Percentiles rank a stretch among this genome's conserved stretches.
phyloP scores from a whole-genome alignment of 495 filamentous ascomycete genomes.

The Aspergillus biplanus region DNA sequence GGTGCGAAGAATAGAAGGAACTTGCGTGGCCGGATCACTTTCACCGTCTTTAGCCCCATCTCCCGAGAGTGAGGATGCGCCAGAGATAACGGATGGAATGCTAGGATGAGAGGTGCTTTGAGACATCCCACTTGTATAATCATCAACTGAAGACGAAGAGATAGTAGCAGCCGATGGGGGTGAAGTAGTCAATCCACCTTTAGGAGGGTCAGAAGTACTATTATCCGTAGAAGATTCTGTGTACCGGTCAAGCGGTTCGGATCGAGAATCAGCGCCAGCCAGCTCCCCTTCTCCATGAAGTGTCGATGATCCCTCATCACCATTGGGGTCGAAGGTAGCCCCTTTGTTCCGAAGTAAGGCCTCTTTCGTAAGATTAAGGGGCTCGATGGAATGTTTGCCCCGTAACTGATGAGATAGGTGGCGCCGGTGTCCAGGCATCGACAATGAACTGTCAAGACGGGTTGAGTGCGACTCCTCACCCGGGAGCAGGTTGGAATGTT shows the following conservation, averaged over 20 bases:
- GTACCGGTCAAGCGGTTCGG: conserved; percentile 49
- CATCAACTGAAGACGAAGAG: conserved; percentile 53
- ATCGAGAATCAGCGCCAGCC: conserved; percentile 30
- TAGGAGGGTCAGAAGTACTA: conserved; percentile 51
- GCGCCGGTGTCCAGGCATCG: conserved; percentile 36
- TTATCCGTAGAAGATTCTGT: conserved; percentile 41
- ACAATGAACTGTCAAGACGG: conserved; percentile 23
- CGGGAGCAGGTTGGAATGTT: conserved; percentile 51
- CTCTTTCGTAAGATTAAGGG: conserved; percentile 49
- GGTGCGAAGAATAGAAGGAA: conserved; percentile 50
- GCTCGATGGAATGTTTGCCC: conserved; percentile 45
- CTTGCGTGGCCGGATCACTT: conserved; percentile 26
- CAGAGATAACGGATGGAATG: conserved; percentile 73
- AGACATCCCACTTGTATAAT: conserved; percentile 60
- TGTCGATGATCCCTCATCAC: conserved; percentile 27
- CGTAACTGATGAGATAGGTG: conserved; percentile 44
- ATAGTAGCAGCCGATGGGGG: conserved; percentile 60
- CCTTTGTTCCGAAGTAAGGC: conserved; percentile 40
- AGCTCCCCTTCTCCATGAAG: conserved; percentile 33
- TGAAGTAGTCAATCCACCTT: conserved; percentile 52
- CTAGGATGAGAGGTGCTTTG: conserved; percentile 75
- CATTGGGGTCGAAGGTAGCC: conserved; percentile 36
- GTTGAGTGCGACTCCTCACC: conserved; percentile 30
- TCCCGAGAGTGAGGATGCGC: conserved; percentile 80
- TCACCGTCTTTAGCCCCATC: conserved; percentile 38